Evolutionary conservation across 345 rosid species (phyloP), one percentile per base, ranked within the genome.

Genomic region (Populus tremula): DNA sequence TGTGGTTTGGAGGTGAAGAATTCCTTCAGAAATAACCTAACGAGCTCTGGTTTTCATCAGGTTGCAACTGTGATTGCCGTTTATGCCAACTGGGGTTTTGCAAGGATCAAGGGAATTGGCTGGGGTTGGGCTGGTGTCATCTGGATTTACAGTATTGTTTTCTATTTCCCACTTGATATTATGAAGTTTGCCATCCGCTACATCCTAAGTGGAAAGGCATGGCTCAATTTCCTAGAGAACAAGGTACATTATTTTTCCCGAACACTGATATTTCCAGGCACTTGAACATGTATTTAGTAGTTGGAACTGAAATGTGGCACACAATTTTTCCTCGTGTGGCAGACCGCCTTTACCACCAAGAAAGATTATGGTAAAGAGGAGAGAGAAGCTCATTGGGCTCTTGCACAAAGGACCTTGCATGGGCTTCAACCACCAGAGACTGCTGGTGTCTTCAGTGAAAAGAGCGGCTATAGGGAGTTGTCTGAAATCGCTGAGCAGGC

Each of bases 111-210:
- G 16, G 84, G 84, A 36, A 62, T 81, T 21, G 84, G 81, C 27
- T 81, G 84, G 84, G 84, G 84, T 36, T 81, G 84, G 84, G 84
- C 84, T 9, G 84, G 81, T 14, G 78, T 81, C 69, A 77, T 81
- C 71, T 81, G 84, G 84, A 27, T 77, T 68, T 81, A 72, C 78
- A 81, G 80, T 43, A 3, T 81, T 8, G 74, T 81, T 59, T 72
- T 69, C 71, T 81, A 81, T 18, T 1, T 81, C 61, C 84, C 84
- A 8, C 81, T 81, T 6, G 84, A 81, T 72, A 5, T 81, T 1
- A 41, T 81, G 14, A 81, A 81, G 62, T 81, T 81, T 18, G 71
- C 74, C 35, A 77, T n/a, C 31, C 84, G 84, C 27, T 81, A 81
- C 77, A 72, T 77, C 62, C 53, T 81, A 17, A 81, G 84, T 49